Base-by-base conservation (phyloP, 2,329 filamentous ascomycete species). In the Diaporthe velutina region DNA sequence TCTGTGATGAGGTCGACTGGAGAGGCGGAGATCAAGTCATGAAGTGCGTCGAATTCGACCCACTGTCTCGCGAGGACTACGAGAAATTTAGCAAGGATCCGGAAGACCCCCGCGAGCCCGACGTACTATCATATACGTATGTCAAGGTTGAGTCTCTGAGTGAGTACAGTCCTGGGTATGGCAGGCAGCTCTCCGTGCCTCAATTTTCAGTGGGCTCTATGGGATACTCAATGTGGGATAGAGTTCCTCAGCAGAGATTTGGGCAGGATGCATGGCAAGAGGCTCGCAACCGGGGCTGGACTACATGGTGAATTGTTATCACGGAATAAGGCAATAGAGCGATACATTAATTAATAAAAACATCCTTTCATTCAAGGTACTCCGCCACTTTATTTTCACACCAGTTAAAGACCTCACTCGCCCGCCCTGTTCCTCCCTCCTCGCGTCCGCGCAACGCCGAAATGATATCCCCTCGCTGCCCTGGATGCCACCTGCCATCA, bases 401-500 rank as follows among this genome's bases (percentile, higher is more conserved):
- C 77, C 77, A 79, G 25, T 79, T 72, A 60, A 73, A 77, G 58
- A 75, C 74, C 54, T 78, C 73, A 7, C 73, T 73, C 22, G 78
- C 77, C 35, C 76, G 30, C 22, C 77, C 78, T 10, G 76, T 76
- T 12, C 78, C 76, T 2, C 76, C 78, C 64, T 78, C 76, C 0
- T 74, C 72, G 19, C 42, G 33, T 1, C 67, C 35, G 7, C 75
- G 74, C 52, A 79, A 52, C 4, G 76, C 76, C 28, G 71, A 33
- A 28, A 79, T 19, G 28, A 79, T 54, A 60, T 79, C 78, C 22
- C 57, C 73, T 45, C 78, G 74, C 73, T 79, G 78, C 3, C 75
- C 78, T 3, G 77, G 77, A 64, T 79, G 78, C 78, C 78, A 79
- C 60, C 78, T 78, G 1, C 78, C 78, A 54, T 79, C 70, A 55